Evolutionary conservation across 2,329 filamentous ascomycete genomes (phyloP), one percentile per base, ranked within the genome.

Genomic region (Rutstroemia sydowiana): DNA sequence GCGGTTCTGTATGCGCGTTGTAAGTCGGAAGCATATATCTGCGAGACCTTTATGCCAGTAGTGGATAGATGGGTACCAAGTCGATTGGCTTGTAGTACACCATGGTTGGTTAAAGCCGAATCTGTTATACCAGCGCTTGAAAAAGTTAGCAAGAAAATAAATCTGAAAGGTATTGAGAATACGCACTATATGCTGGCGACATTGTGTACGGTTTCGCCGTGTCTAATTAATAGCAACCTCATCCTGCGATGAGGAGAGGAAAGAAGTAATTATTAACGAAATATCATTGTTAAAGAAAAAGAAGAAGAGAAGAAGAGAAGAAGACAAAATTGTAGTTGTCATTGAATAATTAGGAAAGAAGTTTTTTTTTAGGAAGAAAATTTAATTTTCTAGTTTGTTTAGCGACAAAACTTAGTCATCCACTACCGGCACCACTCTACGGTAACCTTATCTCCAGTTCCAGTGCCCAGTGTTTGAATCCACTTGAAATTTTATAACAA

Each of bases 171-270:
- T 30, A 13, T 36, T 18, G 37, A 48, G 53, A 61, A 58, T 51
- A 54, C 78, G 63, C 74, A 88, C 85, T 87, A 91, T 54, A 88
- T 70, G 50, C 83, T 79, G 37, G 85, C 85, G 53, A 93, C 85
- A 68, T 95, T 95, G 70, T 95, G 87, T 58, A 95, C 87, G 14
- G 88, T 92, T 72, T 95, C 90, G 64, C 85, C 90, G 74, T 95
- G 90, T 52, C 90, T 84, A 63, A 95, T 81, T 61, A 95, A 76
- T 63, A 90, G 82, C 51, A 95, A 68, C 64, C 75, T 77, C 78
- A 85, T 80, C 54, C 63, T 58, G 56, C 58, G 57, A 47, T 56
- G 37, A 55, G 58, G 61, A 57, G 56, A 58, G 50, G 42, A 18
- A 26, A 53, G 34, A 48, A 45, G 30, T 44, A 31, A 45, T 53